Percentiles rank a stretch among this genome's conserved stretches.
Conservation (phyloP, 208 protist genomes). For the Blastocrithidia nonstop region DNA sequence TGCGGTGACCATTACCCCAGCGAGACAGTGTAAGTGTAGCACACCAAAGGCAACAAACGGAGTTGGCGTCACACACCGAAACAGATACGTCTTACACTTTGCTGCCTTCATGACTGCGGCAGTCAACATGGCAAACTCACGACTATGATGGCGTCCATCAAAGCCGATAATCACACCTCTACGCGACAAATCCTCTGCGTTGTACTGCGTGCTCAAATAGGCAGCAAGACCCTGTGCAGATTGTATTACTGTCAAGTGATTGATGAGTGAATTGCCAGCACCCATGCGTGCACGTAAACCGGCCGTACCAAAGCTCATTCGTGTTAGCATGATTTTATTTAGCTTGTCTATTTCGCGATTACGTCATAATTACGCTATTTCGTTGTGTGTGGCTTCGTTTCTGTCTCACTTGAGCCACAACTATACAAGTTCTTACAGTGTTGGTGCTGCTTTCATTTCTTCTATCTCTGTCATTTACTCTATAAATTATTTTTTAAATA, state of each 20-base stretch:
- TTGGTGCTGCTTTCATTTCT: no score
- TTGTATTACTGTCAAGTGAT: slow-evolving; percentile 92
- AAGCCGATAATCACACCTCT: slow-evolving; percentile 88
- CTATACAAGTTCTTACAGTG: slow-evolving; percentile 20
- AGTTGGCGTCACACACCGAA: slow-evolving; percentile 69
- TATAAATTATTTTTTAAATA: no score
- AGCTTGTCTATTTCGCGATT: slow-evolving; percentile 22
- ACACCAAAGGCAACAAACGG: slow-evolving; percentile 86
- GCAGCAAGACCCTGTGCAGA: slow-evolving; percentile 78
- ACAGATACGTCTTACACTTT: slow-evolving; percentile 81
- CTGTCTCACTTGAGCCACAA: slow-evolving; percentile 65
- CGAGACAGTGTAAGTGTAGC: slow-evolving; percentile 24
- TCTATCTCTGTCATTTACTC: no score
- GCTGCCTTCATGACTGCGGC: slow-evolving; percentile 74
- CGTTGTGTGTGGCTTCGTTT: slow-evolving; percentile 20
- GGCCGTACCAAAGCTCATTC: slow-evolving; percentile 92
- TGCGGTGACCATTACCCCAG: slow-evolving; percentile 96
- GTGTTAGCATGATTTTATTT: slow-evolving; percentile 36
- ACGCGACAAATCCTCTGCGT: slow-evolving; percentile 10
- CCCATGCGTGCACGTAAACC: slow-evolving; percentile 89
- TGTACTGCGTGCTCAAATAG: slow-evolving; percentile 36
- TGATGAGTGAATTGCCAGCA: slow-evolving; percentile 90
- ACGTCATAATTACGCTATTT: slow-evolving; percentile 22
- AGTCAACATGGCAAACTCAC: slow-evolving; percentile 75
- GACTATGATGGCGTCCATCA: slow-evolving; percentile 90